Base-by-base conservation (phyloP, 1,284 basidiomycete species). In the Cystobasidium pallidum region DNA sequence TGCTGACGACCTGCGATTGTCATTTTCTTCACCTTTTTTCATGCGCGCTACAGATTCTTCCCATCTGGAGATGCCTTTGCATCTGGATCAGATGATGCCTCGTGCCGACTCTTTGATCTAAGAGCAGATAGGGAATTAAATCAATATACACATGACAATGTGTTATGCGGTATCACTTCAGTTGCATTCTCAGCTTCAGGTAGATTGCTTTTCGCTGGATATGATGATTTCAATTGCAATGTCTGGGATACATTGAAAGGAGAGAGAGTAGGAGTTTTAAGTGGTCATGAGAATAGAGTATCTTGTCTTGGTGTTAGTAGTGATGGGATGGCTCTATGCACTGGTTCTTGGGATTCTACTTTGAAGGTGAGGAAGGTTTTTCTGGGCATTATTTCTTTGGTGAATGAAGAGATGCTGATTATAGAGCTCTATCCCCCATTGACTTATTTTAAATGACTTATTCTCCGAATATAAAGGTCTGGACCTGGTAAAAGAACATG, bases 211-310 rank as follows among this genome's bases (percentile, higher is more conserved):
- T 98, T 99, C 79, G 95, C 94, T 76, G 96, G 95, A 51, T 99
- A 98, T 81, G 96, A 99, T 82, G 95, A 99, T 82, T 97, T 95
- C 91, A 98, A 95, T 77, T 94, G 91, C 85, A 98, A 98, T 80
- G 95, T 98, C 58, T 99, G 95, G 95, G 95, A 99, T 81, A 97
- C 94, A 51, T 86, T 99, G 80, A 96, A 95, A 83, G 95, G 94
- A 71, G 95, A 99, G 82, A 89, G 95, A 71, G 93, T 98, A 39
- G 95, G 95, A 73, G 94, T 98, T 45, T 83, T 99, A 74, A 91
- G 93, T 41, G 95, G 94, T 15, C 96, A 99, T 81, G 95, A 99
- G 85, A 98, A 98, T 84, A 86, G 95, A 75, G 94, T 99, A 76
- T 92, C 90, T 79, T 98, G 94, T 84, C 84, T 99, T 79, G 95